Percentiles rank a stretch among this genome's conserved stretches.
These are phyloP conservation scores for Hibiscus mutabilis DNA, from an alignment of 345 rosid genomes.

Conservation along the genomic window DNA sequence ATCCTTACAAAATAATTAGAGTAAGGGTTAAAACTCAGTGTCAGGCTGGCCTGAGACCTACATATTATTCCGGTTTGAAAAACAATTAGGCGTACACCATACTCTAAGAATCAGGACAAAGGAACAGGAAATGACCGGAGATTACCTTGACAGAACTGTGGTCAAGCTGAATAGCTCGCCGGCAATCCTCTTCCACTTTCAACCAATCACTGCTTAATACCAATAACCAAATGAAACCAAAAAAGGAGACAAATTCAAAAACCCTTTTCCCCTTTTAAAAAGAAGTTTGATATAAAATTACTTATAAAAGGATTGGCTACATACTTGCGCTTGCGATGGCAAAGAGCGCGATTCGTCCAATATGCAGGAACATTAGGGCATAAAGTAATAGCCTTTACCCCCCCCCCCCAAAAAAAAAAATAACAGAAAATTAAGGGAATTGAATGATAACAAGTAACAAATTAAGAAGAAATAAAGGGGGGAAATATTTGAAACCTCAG, in stretches of 20 bases:
- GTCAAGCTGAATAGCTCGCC: conserved; percentile 69
- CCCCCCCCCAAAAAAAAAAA: too few species aligned
- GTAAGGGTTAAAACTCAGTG: not conserved
- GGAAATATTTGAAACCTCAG: conserved; percentile 39
- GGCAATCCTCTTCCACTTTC: conserved; percentile 74
- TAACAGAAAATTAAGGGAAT: not conserved
- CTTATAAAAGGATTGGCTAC: conserved; percentile 13
- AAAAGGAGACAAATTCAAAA: not conserved
- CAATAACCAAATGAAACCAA: not conserved
- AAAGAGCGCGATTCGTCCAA: conserved; percentile 91
- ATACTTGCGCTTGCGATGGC: conserved; percentile 84
- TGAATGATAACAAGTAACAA: not conserved
- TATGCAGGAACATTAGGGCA: conserved; percentile 77
- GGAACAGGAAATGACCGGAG: too few species aligned
- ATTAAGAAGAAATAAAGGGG: not conserved
- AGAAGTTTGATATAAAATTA: not conserved
- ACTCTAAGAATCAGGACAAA: too few species aligned
- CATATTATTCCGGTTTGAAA: too few species aligned
- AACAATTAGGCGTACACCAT: not conserved
- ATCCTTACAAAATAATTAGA: not conserved
- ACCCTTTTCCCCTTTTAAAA: too few species aligned
- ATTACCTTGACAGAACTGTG: conserved; percentile 61
- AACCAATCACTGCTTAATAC: conserved; percentile 58
- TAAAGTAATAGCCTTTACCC: conserved; percentile 60
- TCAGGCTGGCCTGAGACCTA: too few species aligned